These are phyloP conservation scores for Daldinia eschscholtzii DNA, from an alignment of 2,329 filamentous ascomycete genomes.

Conservation along the genomic window DNA sequence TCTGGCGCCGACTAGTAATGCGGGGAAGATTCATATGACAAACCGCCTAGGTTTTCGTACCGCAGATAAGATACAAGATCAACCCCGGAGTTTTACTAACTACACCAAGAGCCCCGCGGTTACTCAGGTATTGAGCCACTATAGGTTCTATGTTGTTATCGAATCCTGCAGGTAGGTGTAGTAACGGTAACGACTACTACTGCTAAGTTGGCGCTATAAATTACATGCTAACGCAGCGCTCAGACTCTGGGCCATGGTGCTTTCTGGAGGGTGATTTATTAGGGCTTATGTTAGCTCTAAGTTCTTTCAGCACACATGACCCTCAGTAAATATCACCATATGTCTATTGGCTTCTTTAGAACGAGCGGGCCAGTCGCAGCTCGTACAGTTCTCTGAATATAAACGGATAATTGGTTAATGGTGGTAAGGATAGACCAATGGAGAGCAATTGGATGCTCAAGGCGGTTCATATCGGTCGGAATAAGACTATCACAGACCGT, in stretches of 20 bases:
- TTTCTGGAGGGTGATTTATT: not conserved
- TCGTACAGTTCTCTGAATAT: not conserved
- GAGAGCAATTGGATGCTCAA: not conserved
- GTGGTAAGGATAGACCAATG: not conserved
- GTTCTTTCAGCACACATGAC: slow-evolving; percentile 7
- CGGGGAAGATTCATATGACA: slow-evolving; percentile 50
- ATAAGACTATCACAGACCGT: not conserved
- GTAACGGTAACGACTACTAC: slow-evolving; percentile 8
- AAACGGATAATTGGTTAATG: not conserved
- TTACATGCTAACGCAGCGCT: slow-evolving; percentile 9
- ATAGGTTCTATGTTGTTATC: slow-evolving; percentile 1
- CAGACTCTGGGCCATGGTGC: slow-evolving; percentile 7
- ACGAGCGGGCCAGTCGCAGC: not conserved
- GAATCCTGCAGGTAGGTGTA: not conserved
- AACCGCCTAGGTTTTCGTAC: not conserved
- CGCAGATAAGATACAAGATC: not conserved
- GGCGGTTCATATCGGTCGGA: not conserved
- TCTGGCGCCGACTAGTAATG: slow-evolving; percentile 54
- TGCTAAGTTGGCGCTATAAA: not conserved
- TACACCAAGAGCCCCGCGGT: not conserved
- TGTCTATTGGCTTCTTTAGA: not conserved
- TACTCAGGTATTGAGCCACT: not conserved
- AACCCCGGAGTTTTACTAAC: not conserved
- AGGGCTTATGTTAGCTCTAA: not conserved
- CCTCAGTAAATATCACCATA: not conserved